A percentile compares a stretch with the other conserved stretches of the same genome.
Evolutionary conservation across 768 basidiomycete genomes (phyloP).

Genomic region (Saitozyma sp.): DNA sequence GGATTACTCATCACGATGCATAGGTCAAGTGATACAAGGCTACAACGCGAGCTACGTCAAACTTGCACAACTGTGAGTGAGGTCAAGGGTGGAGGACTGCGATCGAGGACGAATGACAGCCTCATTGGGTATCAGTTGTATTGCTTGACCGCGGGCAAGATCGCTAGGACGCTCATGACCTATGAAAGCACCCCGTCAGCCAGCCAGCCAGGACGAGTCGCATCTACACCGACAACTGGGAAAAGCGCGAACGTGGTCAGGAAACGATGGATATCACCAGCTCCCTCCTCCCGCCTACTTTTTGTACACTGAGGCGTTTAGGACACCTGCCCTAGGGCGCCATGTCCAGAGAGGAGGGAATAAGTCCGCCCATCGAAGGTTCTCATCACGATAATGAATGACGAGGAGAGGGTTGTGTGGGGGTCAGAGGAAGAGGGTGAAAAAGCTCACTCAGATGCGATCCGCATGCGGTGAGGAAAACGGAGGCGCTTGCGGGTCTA

Average conservation of each 20-base stretch:
- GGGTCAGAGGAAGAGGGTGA: background rate
- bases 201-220: no score
- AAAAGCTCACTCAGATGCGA: background rate
- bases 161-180: no score
- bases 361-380: constrained; percentile 49
- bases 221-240: background rate
- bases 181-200: no score
- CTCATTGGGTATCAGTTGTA: no score
- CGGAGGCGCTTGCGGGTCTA: no score
- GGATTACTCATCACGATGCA: no score
- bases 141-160: no score
- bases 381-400: constrained; percentile 32
- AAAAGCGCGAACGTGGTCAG: constrained; percentile 18
- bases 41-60: no score
- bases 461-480: background rate
- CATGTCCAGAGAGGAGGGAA: constrained; percentile 21
- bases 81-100: no score
- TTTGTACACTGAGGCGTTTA: constrained; percentile 50
- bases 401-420: constrained; percentile 1
- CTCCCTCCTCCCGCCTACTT: constrained; percentile 42
- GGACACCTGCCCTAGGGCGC: constrained; percentile 14
- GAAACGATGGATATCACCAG: constrained; percentile 47
- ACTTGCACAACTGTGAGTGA: no score
- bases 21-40: no score
- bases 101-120: no score